phyloP scores from a whole-genome alignment of 495 filamentous ascomycete species.

The Aspergillus sclerotiicarbonarius region DNA sequence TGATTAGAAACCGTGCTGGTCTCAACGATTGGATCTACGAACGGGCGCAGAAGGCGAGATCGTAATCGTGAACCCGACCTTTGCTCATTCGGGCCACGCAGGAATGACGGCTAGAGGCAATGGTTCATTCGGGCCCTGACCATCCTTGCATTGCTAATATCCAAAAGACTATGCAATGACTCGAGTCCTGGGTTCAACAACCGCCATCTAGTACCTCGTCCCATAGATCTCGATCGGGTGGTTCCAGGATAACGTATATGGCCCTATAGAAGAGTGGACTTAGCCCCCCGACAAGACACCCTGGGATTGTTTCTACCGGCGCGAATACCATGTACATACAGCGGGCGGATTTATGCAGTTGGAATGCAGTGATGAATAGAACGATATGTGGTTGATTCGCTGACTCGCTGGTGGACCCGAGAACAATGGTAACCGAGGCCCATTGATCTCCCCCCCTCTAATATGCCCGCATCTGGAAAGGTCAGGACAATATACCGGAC shows the following conservation, averaged over 20 bases:
- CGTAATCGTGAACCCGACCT: conserved; percentile 11
- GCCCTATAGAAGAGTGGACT: background rate
- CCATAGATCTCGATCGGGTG: background rate
- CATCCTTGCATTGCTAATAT: conserved; percentile 3
- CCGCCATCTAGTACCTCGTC: background rate
- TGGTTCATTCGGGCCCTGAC: background rate
- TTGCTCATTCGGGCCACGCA: background rate
- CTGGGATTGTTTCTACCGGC: background rate
- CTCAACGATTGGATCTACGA: conserved; percentile 98
- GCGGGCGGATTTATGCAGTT: conserved; percentile 4
- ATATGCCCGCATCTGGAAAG: conserved; percentile 27
- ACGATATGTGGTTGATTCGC: conserved; percentile 6
- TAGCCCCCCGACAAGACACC: background rate
- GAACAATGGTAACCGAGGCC: conserved; percentile 22
- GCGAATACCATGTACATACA: conserved; percentile 14
- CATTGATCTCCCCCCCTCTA: conserved; percentile 21
- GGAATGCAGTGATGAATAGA: conserved; percentile 14
- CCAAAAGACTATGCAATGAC: background rate
- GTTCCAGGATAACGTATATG: background rate
- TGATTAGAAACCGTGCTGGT: conserved; percentile 70
- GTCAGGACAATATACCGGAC: background rate
- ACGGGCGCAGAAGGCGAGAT: conserved; percentile 52
- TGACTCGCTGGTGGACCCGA: background rate
- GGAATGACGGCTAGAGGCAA: background rate
- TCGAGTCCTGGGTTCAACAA: background rate